Evolutionary conservation across 2,329 filamentous ascomycete genomes (phyloP).

Genomic region (Geosmithia flava): DNA sequence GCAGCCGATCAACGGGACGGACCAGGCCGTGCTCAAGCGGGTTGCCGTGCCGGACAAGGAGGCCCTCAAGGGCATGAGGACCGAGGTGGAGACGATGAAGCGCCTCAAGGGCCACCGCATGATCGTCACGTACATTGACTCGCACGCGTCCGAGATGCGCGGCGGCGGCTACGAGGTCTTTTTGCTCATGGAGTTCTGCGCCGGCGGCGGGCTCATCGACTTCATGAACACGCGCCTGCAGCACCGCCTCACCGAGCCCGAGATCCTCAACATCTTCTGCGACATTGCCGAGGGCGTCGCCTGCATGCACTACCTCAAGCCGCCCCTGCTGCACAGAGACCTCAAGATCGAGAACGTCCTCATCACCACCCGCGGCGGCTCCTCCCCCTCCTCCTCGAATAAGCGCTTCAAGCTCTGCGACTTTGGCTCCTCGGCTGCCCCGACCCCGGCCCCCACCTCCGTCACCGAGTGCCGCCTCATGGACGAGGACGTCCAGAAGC

Average conservation of each 20-base stretch:
- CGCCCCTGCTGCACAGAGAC: conserved; percentile 82
- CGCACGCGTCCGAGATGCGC: conserved; percentile 86
- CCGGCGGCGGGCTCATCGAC: conserved; percentile 90
- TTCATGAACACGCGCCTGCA: conserved; percentile 99
- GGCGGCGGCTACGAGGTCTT: conserved; percentile 97
- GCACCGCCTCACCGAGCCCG: conserved; percentile 90
- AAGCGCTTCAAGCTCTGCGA: conserved; percentile 92
- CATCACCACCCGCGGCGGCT: conserved; percentile 51
- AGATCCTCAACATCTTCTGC: conserved; percentile 93
- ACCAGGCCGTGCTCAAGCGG: conserved; percentile 79
- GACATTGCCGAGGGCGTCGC: conserved; percentile 94
- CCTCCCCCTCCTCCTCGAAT: conserved; percentile 21
- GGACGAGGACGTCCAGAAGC: conserved; percentile 93
- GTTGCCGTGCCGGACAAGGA: conserved; percentile 96
- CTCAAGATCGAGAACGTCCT: conserved; percentile 97
- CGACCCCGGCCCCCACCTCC: conserved; percentile 72
- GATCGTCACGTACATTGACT: conserved; percentile 97
- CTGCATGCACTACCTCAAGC: conserved; percentile 98
- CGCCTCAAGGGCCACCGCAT: conserved; percentile 91
- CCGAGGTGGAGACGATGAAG: conserved; percentile 99
- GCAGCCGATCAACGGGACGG: conserved; percentile 62
- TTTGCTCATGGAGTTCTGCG: conserved; percentile 94
- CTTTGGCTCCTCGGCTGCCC: conserved; percentile 84
- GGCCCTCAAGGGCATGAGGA: conserved; percentile 88
- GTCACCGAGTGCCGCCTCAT: conserved; percentile 82